These are phyloP conservation scores for Aureobasidium sp. DNA, from an alignment of 2,329 filamentous ascomycete species.

Conservation along the genomic window DNA sequence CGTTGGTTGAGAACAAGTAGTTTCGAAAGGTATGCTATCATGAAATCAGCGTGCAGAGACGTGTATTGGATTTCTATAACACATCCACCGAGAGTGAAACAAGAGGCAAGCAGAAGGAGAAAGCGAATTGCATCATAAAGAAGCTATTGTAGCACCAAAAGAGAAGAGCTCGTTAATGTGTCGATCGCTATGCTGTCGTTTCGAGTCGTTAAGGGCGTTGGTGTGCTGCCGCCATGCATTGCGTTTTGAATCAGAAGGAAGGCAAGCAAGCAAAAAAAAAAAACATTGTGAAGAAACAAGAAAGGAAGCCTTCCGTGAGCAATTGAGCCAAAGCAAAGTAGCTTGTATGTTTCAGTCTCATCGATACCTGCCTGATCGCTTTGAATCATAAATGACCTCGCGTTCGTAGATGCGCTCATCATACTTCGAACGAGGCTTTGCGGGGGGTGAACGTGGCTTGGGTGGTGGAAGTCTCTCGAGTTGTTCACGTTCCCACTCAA, in stretches of 20 bases:
- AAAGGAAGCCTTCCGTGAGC: neutral
- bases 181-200: slow-evolving; percentile 7
- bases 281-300: neutral
- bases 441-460: slow-evolving; percentile 33
- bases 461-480: slow-evolving; percentile 39
- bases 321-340: neutral
- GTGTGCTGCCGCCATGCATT: neutral
- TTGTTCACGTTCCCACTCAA: slow-evolving; percentile 53
- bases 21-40: no score
- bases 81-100: neutral
- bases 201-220: neutral
- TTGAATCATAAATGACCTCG: slow-evolving; percentile 57
- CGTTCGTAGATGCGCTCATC: slow-evolving; percentile 62
- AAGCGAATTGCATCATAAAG: neutral
- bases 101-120: neutral
- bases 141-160: neutral
- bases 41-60: neutral
- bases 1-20: no score
- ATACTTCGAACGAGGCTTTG: slow-evolving; percentile 43
- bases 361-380: slow-evolving; percentile 12
- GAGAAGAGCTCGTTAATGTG: neutral
- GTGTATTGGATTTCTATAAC: neutral
- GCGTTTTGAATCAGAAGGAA: neutral
- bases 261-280: neutral
- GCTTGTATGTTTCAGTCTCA: neutral